Evolutionary conservation across 257 asterid species (phyloP), one percentile per base, ranked within the genome.

Genomic region (Fraxinus cuspidata): DNA sequence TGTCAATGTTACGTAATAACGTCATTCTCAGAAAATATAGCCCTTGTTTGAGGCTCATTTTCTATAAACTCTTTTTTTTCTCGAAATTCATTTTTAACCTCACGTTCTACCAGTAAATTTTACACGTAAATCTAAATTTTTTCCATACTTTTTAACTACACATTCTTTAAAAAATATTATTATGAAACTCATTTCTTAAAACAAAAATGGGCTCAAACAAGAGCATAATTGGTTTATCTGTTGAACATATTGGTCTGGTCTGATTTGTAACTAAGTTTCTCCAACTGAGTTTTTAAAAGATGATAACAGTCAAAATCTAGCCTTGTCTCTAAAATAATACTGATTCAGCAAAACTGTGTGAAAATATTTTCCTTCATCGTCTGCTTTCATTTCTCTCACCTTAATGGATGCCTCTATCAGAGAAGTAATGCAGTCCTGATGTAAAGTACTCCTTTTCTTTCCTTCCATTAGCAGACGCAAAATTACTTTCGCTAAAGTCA

Each of bases 401-500:
- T 78, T 80, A 27, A 77, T 58, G 34, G 81, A 74, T 56, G 82
- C 83, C 73, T 80, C 83, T 82, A 85, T 77, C 34, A 85, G 72
- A 28, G 86, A 74, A 64, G 67, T 72, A 71, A 82, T 23, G 38
- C 83, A 77, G 77, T 74, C 81, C 53, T 63, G 81, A 66, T 80
- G 75, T 28, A 82, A 69, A 38, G 3, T 40, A 68, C 74, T 18
- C 23, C 69, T 66, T 18, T 65, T 79, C 34, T 70, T 80, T 74
- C 74, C 74, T 53, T 58, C 32, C 51, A 42, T 76, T 65, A 76
- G 29, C 75, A 85, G 77, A 60, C 71, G 72, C 72, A 74, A 84
- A 49, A 80, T 76, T 40, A 77, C 81, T 71, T 80, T 83, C n/a
- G 81, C 77, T 19, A 82, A 79, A 51, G 86, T 63, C 78, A 85